Evolutionary conservation across 2,329 filamentous ascomycete genomes (phyloP), one percentile per base, ranked within the genome.

Genomic region (Alternaria tenuissima): DNA sequence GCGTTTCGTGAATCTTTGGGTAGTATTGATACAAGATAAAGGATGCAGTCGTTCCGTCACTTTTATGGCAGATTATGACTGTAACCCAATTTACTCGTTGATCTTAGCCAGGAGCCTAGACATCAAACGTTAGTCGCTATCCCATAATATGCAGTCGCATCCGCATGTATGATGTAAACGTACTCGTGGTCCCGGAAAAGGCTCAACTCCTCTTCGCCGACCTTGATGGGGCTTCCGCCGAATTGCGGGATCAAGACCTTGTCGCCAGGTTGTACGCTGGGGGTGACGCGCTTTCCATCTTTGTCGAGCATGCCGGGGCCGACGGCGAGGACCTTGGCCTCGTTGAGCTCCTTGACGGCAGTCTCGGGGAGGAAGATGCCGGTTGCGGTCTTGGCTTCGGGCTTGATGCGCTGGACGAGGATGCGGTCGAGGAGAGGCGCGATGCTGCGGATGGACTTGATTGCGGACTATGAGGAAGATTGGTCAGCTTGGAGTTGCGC

Each of bases 111-210:
- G 89, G 72, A 99, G 92, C 81, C 94, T 97, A 73, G n/a, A 24
- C 12, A 74, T 24, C 1, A 18, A 20, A 42, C n/a, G 16, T 64
- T 43, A 64, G 62, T 24, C n/a, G n/a, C 28, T n/a, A 22, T 46
- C 12, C 32, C 1, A 20, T 6, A 43, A 22, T 4, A 11, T 42
- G 0, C 28, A 32, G 7, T 18, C 20, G 34, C 47, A 14, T 9
- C 12, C 5, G 7, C 1, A 7, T 18, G 1, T 54, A 24, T 16
- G 12, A 43, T 34, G 26, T 14, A 18, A 39, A 91, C 94, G 83
- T 89, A 98, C 94, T 99, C 95, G 85, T 93, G 91, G 83, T 99
- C 95, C 76, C 95, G 88, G 91, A 97, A 99, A 68, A 99, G 89
- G 67, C 91, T 89, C 86, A 88, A 98, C 84, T 99, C 95, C 71